Conservation (phyloP, 768 basidiomycete genomes). For the Tubosaeta sp. region DNA sequence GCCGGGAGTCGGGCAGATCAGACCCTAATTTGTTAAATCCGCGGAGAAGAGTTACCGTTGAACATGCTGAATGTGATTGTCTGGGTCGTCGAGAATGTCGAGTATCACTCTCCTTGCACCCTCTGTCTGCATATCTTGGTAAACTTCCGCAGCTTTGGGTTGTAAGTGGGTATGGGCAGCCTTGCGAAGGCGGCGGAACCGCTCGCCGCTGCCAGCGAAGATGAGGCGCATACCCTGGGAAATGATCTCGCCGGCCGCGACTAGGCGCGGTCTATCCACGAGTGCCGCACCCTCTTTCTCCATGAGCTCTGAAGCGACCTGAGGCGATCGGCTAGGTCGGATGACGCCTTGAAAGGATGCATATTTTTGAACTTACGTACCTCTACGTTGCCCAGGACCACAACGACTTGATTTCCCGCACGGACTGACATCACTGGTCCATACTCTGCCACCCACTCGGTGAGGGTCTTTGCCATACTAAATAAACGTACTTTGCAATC, state of each 20-base stretch:
- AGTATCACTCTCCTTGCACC: constrained; percentile 17
- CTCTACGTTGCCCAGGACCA: constrained; percentile 2
- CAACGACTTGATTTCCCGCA: constrained; percentile 18
- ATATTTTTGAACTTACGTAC: background rate
- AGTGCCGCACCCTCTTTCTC: constrained; percentile 51
- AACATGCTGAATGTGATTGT: constrained; percentile 8
- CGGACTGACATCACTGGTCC: constrained; percentile 15
- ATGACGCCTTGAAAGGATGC: background rate
- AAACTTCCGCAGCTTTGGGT: constrained; percentile 41
- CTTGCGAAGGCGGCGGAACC: constrained; percentile 52
- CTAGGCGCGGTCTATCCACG: constrained; percentile 45
- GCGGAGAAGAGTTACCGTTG: constrained; percentile 5
- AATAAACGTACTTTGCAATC: background rate
- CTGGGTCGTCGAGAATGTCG: constrained; percentile 17
- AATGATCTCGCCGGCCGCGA: constrained; percentile 52
- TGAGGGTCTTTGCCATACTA: constrained; percentile 2
- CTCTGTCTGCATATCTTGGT: constrained; percentile 42
- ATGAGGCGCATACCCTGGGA: constrained; percentile 53
- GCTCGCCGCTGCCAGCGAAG: constrained; percentile 41
- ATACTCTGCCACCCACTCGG: background rate
- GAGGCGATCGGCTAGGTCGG: background rate
- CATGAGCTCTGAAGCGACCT: constrained; percentile 56
- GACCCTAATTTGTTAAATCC: background rate
- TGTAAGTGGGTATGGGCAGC: constrained; percentile 53
- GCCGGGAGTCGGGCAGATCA: background rate